These are phyloP conservation scores for Eragrostis curvula DNA, from an alignment of 176 grass and related monocot genomes.

Conservation along the genomic window DNA sequence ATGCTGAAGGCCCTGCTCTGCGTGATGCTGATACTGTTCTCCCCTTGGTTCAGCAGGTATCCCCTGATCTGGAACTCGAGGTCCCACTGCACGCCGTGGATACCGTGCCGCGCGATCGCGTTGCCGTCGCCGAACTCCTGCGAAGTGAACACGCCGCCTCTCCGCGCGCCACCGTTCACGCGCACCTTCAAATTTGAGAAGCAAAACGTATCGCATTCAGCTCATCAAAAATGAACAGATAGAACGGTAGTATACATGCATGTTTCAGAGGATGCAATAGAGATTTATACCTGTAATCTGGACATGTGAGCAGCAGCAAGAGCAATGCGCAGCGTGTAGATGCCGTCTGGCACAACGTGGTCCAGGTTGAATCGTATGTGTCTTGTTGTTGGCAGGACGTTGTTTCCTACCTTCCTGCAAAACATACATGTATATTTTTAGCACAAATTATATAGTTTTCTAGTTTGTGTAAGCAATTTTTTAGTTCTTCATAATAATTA, in stretches of 20 bases:
- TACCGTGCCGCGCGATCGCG: conserved; percentile 64
- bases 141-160: conserved; percentile 31
- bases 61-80: conserved; percentile 50
- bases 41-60: conserved; percentile 39
- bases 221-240: no score
- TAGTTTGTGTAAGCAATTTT: no score
- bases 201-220: no score
- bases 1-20: conserved; percentile 34
- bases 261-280: no score
- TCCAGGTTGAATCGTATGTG: conserved; percentile 49
- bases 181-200: neutral
- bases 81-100: conserved; percentile 50
- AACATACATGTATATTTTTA: neutral
- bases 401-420: conserved; percentile 41
- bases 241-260: no score
- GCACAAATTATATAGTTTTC: no score
- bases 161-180: neutral
- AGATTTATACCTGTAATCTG: conserved; percentile 42
- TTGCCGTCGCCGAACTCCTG: conserved; percentile 58
- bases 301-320: conserved; percentile 54
- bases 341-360: conserved; percentile 2
- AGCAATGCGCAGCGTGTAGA: conserved; percentile 53
- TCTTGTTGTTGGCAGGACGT: conserved; percentile 41
- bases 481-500: neutral
- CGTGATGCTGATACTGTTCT: conserved; percentile 53